Evolutionary conservation across 1,284 basidiomycete genomes (phyloP).

Genomic region (Tylopilus sp.): DNA sequence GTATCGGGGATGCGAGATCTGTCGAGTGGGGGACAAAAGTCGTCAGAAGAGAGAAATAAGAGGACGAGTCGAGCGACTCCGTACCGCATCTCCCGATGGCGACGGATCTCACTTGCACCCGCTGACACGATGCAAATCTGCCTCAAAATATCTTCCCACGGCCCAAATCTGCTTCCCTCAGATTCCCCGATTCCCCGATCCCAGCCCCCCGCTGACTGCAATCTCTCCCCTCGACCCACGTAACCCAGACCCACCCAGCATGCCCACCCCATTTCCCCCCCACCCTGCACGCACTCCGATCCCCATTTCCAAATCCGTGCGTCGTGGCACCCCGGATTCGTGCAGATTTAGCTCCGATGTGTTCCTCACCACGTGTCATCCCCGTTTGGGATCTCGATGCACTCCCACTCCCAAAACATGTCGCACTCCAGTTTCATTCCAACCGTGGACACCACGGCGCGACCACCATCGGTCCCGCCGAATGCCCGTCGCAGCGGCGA

Average conservation of each 20-base stretch:
- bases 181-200: constrained; percentile 27
- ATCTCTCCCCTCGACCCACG: constrained; percentile 43
- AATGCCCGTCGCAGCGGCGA: constrained; percentile 35
- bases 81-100: constrained; percentile 65
- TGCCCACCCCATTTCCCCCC: constrained; percentile 37
- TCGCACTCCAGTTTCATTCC: constrained; percentile 14
- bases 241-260: constrained; percentile 31
- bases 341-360: constrained; percentile 46
- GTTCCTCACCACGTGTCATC: constrained; percentile 36
- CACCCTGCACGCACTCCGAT: constrained; percentile 36
- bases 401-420: constrained; percentile 21
- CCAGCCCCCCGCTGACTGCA: too few species aligned
- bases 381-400: constrained; percentile 37
- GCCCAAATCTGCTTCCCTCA: constrained; percentile 27
- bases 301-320: constrained; percentile 24
- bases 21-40: not conserved
- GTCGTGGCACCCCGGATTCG: constrained; percentile 44
- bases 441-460: constrained; percentile 41
- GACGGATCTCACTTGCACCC: constrained; percentile 59
- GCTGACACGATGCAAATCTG: constrained; percentile 48
- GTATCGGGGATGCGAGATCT: not conserved
- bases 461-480: constrained; percentile 16
- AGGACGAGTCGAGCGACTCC: constrained; percentile 35
- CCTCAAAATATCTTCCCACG: constrained; percentile 41
- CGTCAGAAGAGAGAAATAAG: constrained; percentile 26